These are phyloP conservation scores for Apiospora malaysiana DNA, from an alignment of 2,329 filamentous ascomycete genomes.

Conservation along the genomic window DNA sequence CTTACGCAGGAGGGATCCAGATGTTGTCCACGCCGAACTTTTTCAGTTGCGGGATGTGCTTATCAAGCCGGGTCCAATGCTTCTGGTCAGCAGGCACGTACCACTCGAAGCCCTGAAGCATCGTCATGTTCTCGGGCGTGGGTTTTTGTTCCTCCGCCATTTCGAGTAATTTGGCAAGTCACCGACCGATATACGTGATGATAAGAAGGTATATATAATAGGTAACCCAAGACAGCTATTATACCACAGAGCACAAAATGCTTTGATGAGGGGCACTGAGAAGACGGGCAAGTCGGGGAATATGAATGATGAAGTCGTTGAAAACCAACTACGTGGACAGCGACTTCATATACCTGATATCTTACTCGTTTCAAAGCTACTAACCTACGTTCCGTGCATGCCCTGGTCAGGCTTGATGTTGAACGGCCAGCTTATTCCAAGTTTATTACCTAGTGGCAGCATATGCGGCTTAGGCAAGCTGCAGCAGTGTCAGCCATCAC, in stretches of 20 bases:
- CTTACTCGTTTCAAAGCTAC: background rate
- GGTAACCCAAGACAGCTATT: background rate
- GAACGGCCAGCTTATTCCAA: background rate
- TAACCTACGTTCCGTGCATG: background rate
- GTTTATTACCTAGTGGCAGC: background rate
- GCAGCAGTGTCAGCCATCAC: background rate
- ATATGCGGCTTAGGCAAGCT: background rate
- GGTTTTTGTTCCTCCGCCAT: constrained; percentile 32
- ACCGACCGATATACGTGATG: background rate
- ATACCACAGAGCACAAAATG: background rate
- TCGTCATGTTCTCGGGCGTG: constrained; percentile 32
- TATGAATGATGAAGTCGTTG: background rate
- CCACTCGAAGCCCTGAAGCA: constrained; percentile 74
- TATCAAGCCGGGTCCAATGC: constrained; percentile 65
- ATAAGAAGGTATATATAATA: background rate
- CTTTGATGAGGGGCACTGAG: background rate
- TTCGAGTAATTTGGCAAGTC: constrained; percentile 17
- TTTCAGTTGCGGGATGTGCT: constrained; percentile 58
- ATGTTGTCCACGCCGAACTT: constrained; percentile 64
- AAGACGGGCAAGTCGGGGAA: background rate
- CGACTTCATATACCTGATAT: constrained; percentile 1
- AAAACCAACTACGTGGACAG: background rate
- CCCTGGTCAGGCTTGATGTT: background rate
- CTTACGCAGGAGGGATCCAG: constrained; percentile 75
- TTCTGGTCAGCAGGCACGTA: constrained; percentile 64